Conservation (phyloP, 1,139 yeast genomes). For the Scheffersomyces cryptocercus region DNA sequence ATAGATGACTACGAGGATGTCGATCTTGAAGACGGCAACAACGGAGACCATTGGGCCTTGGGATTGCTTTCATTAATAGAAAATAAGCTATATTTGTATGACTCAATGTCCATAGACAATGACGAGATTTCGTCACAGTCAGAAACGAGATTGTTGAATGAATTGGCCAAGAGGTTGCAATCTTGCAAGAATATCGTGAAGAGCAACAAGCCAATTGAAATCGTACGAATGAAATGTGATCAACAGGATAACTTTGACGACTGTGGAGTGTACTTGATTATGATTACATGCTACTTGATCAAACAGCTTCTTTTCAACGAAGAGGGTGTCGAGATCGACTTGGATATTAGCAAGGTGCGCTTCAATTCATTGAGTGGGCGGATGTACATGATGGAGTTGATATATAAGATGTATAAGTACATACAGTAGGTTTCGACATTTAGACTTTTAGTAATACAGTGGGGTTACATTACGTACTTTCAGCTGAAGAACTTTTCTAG, state of each 20-base stretch:
- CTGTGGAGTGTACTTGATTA: conserved; percentile 45
- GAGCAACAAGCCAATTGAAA: conserved; percentile 17
- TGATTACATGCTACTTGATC: conserved; percentile 40
- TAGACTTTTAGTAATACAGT: too few species aligned
- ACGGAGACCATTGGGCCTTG: conserved; percentile 50
- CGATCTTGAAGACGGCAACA: conserved; percentile 32
- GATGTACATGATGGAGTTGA: conserved; percentile 14
- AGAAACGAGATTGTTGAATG: conserved; percentile 17
- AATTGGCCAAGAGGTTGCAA: conserved; percentile 25
- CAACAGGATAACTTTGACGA: conserved; percentile 50
- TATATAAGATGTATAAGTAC: conserved; percentile 1
- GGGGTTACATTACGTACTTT: too few species aligned
- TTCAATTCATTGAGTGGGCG: conserved; percentile 36
- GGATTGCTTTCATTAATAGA: conserved; percentile 34
- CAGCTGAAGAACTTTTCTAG: conserved; percentile 24
- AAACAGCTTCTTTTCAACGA: conserved; percentile 11
- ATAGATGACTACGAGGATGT: conserved; percentile 31
- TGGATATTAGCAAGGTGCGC: conserved; percentile 27
- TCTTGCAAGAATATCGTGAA: conserved; percentile 21
- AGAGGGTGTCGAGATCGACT: conserved; percentile 13
- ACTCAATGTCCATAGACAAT: conserved; percentile 35
- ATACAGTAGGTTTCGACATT: background rate
- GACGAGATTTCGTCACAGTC: conserved; percentile 18
- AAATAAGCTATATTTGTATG: conserved; percentile 35
- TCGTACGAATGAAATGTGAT: conserved; percentile 34